Conservation (phyloP, 306 rosid genomes). For the Rosa persica region DNA sequence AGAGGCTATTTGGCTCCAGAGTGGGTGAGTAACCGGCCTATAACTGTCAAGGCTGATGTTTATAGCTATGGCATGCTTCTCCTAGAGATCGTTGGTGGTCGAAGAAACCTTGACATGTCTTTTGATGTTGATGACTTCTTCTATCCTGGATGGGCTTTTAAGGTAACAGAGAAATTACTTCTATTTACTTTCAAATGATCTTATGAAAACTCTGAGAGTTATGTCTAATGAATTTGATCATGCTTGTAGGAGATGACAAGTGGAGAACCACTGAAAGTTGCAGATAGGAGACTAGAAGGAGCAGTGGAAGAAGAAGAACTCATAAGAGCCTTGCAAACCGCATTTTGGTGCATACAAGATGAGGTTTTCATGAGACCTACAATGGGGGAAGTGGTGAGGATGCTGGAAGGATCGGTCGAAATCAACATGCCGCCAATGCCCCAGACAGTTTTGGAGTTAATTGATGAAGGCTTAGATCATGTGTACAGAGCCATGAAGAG, state of each 20-base stretch:
- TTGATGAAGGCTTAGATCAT: conserved; percentile 81
- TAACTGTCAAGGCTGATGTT: conserved; percentile 94
- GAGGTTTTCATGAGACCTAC: conserved; percentile 78
- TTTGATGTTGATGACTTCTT: conserved; percentile 80
- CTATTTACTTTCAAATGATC: background rate
- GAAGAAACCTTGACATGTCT: conserved; percentile 92
- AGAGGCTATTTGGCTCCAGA: conserved; percentile 98
- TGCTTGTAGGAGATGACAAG: conserved; percentile 58
- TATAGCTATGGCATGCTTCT: conserved; percentile 97
- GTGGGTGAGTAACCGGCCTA: conserved; percentile 93
- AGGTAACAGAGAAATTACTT: conserved; percentile 39
- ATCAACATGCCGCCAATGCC: conserved; percentile 90
- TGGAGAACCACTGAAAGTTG: conserved; percentile 62
- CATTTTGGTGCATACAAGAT: conserved; percentile 97
- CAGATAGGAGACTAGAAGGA: conserved; percentile 71
- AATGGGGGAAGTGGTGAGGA: conserved; percentile 90
- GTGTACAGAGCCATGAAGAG: conserved; percentile 87
- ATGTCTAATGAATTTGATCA: conserved; percentile 8
- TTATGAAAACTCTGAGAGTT: background rate
- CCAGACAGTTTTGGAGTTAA: conserved; percentile 73
- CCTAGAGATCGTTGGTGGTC: conserved; percentile 87
- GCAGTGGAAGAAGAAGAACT: conserved; percentile 76
- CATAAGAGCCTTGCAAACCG: conserved; percentile 64
- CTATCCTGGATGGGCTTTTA: conserved; percentile 95
- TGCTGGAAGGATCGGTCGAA: conserved; percentile 69